phyloP scores from a whole-genome alignment of 2,329 filamentous ascomycete species.

The Rhinocladiella mackenziei region DNA sequence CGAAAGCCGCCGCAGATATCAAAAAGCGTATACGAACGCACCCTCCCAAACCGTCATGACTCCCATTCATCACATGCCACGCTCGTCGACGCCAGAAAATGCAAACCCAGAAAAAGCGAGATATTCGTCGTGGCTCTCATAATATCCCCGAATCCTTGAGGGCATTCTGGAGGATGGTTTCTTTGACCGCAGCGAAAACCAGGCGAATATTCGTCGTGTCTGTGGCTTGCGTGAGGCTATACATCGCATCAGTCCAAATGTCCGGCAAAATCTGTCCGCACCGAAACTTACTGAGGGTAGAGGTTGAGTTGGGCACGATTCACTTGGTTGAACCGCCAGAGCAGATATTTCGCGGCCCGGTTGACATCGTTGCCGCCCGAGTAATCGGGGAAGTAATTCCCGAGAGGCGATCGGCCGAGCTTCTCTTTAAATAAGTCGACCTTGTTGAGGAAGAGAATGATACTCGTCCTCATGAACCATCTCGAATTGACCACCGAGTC shows the following conservation, averaged over 20 bases:
- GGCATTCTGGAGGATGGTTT: constrained; percentile 97
- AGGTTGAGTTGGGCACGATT: constrained; percentile 93
- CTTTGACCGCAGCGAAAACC: constrained; percentile 96
- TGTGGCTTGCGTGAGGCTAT: constrained; percentile 92
- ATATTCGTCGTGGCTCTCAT: constrained; percentile 42
- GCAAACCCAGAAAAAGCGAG: constrained; percentile 18
- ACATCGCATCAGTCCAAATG: constrained; percentile 29
- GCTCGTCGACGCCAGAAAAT: constrained; percentile 25
- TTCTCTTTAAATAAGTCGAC: constrained; percentile 98
- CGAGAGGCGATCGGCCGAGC: constrained; percentile 78
- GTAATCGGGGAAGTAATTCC: constrained; percentile 97
- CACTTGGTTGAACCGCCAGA: constrained; percentile 99
- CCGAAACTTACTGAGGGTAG: constrained; percentile 80
- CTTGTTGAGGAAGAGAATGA: constrained; percentile 98
- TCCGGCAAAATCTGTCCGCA: not conserved
- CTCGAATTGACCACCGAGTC: constrained; percentile 98
- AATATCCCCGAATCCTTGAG: constrained; percentile 97
- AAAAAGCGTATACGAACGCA: constrained; percentile 9
- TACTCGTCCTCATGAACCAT: constrained; percentile 99
- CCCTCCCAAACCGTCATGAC: constrained; percentile 19
- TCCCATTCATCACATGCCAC: constrained; percentile 23
- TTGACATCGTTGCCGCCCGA: constrained; percentile 97
- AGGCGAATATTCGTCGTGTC: constrained; percentile 97
- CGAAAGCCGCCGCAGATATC: constrained; percentile 8
- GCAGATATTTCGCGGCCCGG: constrained; percentile 91